Percentiles rank a stretch among this genome's conserved stretches.
Evolutionary conservation across 257 asterid genomes (phyloP).

Genomic region (Solanum bukasovii): DNA sequence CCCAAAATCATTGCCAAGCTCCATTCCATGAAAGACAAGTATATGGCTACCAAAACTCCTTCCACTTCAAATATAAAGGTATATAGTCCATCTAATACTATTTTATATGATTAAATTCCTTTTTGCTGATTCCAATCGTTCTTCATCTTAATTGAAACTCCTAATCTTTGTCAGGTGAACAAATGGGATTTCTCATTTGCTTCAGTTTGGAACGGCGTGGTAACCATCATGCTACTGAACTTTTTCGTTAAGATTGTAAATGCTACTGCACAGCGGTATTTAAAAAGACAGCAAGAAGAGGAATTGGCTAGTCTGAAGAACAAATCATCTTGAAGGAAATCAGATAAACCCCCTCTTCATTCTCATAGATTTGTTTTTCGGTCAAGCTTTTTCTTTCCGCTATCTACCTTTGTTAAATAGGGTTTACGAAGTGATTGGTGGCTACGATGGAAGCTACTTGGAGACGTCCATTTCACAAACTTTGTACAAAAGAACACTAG

Average conservation of each 20-base stretch:
- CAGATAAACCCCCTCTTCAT: constrained; percentile 1
- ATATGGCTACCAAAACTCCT: constrained; percentile 48
- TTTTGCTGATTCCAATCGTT: background rate
- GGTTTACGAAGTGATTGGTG: background rate
- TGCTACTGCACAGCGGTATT: constrained; percentile 55
- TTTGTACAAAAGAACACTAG: constrained; percentile 16
- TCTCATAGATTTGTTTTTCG: background rate
- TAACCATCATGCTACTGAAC: constrained; percentile 73
- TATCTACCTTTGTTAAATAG: background rate
- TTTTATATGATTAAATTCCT: background rate
- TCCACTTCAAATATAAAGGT: constrained; percentile 53
- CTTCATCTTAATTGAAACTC: background rate
- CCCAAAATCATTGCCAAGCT: constrained; percentile 63
- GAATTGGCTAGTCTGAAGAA: constrained; percentile 41
- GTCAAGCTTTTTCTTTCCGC: background rate
- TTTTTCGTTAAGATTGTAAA: constrained; percentile 67
- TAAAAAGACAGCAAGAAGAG: constrained; percentile 58
- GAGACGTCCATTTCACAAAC: background rate
- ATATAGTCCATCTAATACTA: background rate
- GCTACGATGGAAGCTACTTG: background rate
- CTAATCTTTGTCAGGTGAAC: constrained; percentile 25
- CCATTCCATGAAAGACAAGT: constrained; percentile 75
- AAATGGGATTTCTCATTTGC: constrained; percentile 72
- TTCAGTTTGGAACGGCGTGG: constrained; percentile 66
- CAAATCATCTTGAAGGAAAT: constrained; percentile 22